A percentile compares a stretch with the other conserved stretches of the same genome.
Evolutionary conservation across 805 yeast species (phyloP).

Genomic region (Kurtzmaniella fragi): DNA sequence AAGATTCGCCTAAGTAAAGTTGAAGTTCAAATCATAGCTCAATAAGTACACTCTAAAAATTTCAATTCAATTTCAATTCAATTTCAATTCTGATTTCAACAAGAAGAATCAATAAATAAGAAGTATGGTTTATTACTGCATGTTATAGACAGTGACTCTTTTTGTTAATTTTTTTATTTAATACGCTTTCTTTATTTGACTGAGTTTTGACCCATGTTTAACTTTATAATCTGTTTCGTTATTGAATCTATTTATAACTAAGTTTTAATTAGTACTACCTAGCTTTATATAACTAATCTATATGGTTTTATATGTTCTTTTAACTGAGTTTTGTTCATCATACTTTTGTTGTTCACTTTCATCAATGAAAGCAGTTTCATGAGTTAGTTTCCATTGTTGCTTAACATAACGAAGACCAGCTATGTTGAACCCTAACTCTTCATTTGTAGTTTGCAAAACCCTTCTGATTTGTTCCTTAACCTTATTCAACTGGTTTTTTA

Average conservation of each 20-base stretch:
- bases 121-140: too few relatives aligned
- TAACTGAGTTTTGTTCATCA: constrained; percentile 54
- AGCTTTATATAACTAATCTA: constrained; percentile 4
- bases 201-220: too few relatives aligned
- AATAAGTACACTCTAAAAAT: neutral
- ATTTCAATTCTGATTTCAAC: too few relatives aligned
- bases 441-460: constrained; percentile 46
- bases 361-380: constrained; percentile 69
- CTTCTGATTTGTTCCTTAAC: constrained; percentile 60
- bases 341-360: constrained; percentile 51
- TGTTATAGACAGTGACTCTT: too few relatives aligned
- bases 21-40: too few relatives aligned
- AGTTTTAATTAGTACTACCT: too few relatives aligned
- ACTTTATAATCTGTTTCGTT: too few relatives aligned
- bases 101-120: too few relatives aligned
- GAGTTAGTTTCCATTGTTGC: constrained; percentile 74
- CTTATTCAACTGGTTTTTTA: constrained; percentile 59
- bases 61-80: neutral
- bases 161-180: too few relatives aligned
- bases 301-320: constrained; percentile 68
- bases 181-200: too few relatives aligned
- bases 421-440: constrained; percentile 74
- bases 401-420: constrained; percentile 75
- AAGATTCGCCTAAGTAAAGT: too few relatives aligned
- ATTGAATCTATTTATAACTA: too few relatives aligned